Conservation (phyloP, 75 land plant species). For the Cupressus sempervirens region DNA sequence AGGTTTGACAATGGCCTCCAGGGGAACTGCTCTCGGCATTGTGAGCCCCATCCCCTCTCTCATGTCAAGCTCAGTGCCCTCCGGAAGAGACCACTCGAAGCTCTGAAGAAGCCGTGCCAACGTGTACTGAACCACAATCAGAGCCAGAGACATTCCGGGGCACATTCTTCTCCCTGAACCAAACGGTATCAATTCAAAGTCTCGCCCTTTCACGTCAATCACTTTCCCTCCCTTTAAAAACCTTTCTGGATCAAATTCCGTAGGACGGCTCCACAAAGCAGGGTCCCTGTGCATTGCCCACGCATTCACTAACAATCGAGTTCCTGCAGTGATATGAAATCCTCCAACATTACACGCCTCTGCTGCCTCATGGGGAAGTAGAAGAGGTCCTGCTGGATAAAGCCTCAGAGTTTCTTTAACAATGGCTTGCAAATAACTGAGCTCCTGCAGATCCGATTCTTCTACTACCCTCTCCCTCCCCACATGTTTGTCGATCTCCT, state of each 20-base stretch:
- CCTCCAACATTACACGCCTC: conserved; percentile 24
- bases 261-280: conserved; percentile 22
- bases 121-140: conserved; percentile 17
- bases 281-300: conserved; percentile 36
- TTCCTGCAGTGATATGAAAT: conserved; percentile 27
- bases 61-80: conserved; percentile 37
- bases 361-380: conserved; percentile 13
- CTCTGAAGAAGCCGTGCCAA: conserved; percentile 37
- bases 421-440: conserved; percentile 36
- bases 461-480: conserved; percentile 29
- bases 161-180: conserved; percentile 39
- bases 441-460: conserved; percentile 30
- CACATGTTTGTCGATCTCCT: conserved; percentile 33
- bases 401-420: conserved; percentile 42
- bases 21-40: conserved; percentile 34
- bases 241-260: conserved; percentile 39
- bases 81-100: conserved; percentile 39
- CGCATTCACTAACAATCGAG: conserved; percentile 24
- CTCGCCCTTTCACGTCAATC: conserved; percentile 25
- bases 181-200: conserved; percentile 33
- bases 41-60: conserved; percentile 41
- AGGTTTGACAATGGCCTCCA: conserved; percentile 33
- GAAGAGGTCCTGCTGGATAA: conserved; percentile 31
- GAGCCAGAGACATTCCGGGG: conserved; percentile 38
- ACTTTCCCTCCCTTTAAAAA: conserved; percentile 21